Base-by-base conservation (phyloP, 805 yeast genomes). In the Hyphopichia homilentoma region DNA sequence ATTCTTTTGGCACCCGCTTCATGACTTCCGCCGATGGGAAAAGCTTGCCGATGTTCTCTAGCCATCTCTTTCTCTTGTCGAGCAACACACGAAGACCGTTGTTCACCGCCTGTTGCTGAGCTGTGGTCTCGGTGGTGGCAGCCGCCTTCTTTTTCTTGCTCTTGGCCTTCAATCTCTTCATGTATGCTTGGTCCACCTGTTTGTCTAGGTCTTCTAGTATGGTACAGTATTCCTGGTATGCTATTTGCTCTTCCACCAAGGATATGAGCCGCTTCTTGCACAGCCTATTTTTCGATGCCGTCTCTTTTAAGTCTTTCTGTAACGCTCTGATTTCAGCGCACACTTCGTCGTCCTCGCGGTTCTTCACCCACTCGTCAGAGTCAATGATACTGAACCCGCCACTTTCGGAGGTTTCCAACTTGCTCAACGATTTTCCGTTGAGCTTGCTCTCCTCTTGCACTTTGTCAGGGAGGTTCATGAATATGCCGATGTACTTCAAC, bases 141-240 rank as follows among this genome's bases (percentile, higher is more conserved):
- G n/a, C n/a, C n/a, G n/a, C n/a, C 60, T 79, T 81, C 60, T 78
- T 78, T 44, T 75, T 68, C 52, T 75, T 77, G 48, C 73, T 83
- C 35, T 87, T 80, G 6, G 79, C 86, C 46, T 88, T 78, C 35
- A 84, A 73, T 38, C 97, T 69, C 56, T 88, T 84, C 41, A 84
- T 63, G 53, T 89, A 93, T 14, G 95, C 89, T 56, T 86, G 97
- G 54, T 93, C 98, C 22, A 93, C 89, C 59, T 93, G 99, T 55
- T 90, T 93, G 56, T 93, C 97, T 44, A 93, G 68, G 52, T 93
- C 97, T 36, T 93, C 97, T 38, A 88, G 59, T 33, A 93, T 89
- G 8, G 90, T 83, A 37, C 81, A 69, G 56, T 86, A 93, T 56
- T 93, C 98, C 54, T 90, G 96, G 79, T 89, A 93, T 17, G 97